Evolutionary conservation across 768 basidiomycete genomes (phyloP).

Genomic region (Termitomyces sp.): DNA sequence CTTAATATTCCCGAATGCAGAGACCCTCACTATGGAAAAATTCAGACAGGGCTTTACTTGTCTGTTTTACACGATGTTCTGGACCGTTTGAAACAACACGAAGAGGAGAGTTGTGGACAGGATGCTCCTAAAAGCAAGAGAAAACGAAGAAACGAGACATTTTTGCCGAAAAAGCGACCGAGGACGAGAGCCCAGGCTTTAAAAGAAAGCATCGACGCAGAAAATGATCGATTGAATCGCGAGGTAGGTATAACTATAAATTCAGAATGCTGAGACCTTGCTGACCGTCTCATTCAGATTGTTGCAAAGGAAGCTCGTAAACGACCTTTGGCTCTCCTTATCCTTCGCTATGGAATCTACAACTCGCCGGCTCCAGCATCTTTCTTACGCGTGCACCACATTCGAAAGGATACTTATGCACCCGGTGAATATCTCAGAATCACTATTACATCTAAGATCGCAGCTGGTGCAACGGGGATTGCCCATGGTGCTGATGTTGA

Average conservation of each 20-base stretch:
- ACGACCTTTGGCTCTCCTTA: neutral
- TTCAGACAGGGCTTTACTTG: neutral
- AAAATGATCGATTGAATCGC: no score
- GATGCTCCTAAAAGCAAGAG: no score
- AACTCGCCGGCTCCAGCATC: neutral
- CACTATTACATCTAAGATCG: neutral
- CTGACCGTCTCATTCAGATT: neutral
- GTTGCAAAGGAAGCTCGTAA: neutral
- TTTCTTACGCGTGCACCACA: neutral
- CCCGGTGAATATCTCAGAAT: neutral
- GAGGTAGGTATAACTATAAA: no score
- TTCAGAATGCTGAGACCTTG: no score
- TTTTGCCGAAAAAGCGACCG: no score
- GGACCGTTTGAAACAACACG: neutral
- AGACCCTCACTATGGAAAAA: conserved; percentile 13
- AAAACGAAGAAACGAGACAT: no score
- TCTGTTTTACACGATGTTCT: conserved; percentile 11
- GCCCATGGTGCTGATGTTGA: neutral
- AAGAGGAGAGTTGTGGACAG: no score
- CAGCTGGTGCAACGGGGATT: neutral
- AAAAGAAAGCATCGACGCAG: no score
- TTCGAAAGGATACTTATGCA: no score
- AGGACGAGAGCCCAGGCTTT: no score
- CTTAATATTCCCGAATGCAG: conserved; percentile 8
- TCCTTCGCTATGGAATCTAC: neutral